Evolutionary conservation across 169 alveolate species (phyloP).

Genomic region (Plasmodium yoelii): DNA sequence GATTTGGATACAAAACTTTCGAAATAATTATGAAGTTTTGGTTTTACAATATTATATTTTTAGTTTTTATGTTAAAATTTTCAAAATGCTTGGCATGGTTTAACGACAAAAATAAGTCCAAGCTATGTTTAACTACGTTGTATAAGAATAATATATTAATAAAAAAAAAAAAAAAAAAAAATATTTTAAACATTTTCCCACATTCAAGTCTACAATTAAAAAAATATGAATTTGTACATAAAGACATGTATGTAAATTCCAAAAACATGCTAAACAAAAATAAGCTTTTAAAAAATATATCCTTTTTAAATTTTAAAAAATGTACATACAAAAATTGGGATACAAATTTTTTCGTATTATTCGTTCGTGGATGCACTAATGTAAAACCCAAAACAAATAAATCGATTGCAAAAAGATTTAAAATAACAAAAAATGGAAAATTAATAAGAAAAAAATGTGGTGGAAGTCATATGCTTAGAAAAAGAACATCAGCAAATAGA

Average conservation of each 20-base stretch:
- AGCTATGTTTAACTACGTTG: neutral
- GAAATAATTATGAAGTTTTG: conserved; percentile 4
- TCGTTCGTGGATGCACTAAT: conserved; percentile 78
- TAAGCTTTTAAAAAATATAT: too few relatives aligned
- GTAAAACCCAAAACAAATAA: conserved; percentile 88
- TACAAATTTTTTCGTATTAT: conserved; percentile 9
- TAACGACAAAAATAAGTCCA: neutral
- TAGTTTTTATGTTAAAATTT: neutral
- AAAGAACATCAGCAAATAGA: conserved; percentile 68
- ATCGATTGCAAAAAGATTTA: conserved; percentile 88
- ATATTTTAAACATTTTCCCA: too few relatives aligned
- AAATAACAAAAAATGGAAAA: conserved; percentile 89
- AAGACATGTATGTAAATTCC: too few relatives aligned
- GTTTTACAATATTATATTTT: neutral
- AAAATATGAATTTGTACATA: too few relatives aligned
- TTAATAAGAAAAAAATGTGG: conserved; percentile 86
- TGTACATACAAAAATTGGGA: conserved; percentile 3
- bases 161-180: neutral
- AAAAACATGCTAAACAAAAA: too few relatives aligned
- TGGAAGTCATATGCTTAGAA: conserved; percentile 81
- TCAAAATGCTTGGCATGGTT: neutral
- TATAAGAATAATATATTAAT: neutral
- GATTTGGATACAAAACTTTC: too few relatives aligned
- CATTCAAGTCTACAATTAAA: too few relatives aligned
- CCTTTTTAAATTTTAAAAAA: neutral